These are phyloP conservation scores for Dalbergia oliveri DNA, from an alignment of 306 rosid species.

Conservation along the genomic window DNA sequence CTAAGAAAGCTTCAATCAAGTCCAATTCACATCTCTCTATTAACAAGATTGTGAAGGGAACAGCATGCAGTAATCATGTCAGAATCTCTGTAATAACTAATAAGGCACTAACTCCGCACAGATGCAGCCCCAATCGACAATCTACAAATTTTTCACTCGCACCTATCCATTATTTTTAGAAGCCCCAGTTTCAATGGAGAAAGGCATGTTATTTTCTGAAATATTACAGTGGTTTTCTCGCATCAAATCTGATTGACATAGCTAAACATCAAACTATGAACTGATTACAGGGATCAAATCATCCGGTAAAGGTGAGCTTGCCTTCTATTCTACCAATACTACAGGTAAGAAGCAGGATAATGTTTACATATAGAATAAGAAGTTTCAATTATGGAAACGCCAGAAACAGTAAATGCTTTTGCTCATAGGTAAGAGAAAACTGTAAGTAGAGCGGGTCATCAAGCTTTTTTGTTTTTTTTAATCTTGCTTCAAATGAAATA, in stretches of 20 bases:
- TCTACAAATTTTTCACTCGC: too few relatives aligned
- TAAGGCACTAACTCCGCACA: too few relatives aligned
- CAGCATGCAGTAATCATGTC: too few relatives aligned
- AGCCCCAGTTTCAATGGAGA: background rate
- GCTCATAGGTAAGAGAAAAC: background rate
- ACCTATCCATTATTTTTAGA: too few relatives aligned
- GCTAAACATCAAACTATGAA: background rate
- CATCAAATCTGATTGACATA: background rate
- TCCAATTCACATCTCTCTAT: too few relatives aligned
- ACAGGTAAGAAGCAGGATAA: conserved; percentile 1
- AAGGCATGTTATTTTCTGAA: background rate
- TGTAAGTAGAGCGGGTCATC: background rate
- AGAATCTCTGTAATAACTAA: too few relatives aligned
- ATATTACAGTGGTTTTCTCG: background rate
- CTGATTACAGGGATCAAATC: background rate
- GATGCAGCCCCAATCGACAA: too few relatives aligned
- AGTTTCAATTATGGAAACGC: background rate
- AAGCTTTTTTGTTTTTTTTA: background rate
- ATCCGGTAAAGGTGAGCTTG: background rate
- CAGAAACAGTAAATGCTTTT: background rate
- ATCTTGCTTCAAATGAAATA: background rate
- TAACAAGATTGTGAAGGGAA: too few relatives aligned
- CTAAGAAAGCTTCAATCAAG: too few relatives aligned
- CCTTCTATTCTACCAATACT: background rate
- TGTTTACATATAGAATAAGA: conserved; percentile 7